Evolutionary conservation across 345 rosid genomes (phyloP).

Genomic region (Eucalyptus regnans): DNA sequence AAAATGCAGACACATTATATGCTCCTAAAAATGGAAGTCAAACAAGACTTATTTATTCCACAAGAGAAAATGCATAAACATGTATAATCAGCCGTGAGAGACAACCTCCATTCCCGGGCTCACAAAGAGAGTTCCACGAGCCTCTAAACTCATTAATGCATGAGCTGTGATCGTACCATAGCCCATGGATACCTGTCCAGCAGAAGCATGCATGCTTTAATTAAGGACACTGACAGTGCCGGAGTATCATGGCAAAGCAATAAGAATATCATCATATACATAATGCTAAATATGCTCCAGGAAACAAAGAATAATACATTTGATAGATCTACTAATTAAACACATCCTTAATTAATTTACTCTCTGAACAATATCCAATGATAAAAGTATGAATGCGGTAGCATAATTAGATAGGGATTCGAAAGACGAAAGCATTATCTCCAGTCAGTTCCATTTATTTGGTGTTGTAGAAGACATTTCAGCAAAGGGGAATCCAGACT

Average conservation of each 20-base stretch:
- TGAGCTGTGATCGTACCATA: conserved; percentile 76
- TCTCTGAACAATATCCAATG: not conserved
- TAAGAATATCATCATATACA: not conserved
- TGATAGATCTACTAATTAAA: not conserved
- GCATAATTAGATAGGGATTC: not conserved
- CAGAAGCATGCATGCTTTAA: not conserved
- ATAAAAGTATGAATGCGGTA: not conserved
- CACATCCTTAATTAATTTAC: not conserved
- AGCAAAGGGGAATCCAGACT: not conserved
- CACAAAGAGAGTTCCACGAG: conserved; percentile 90
- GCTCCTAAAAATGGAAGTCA: not conserved
- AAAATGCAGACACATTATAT: not conserved
- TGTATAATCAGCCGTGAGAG: not conserved
- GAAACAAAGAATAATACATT: not conserved
- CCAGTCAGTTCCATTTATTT: not conserved
- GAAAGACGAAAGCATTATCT: not conserved
- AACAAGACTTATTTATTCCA: not conserved
- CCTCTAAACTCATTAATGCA: conserved; percentile 83
- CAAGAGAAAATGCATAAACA: not conserved
- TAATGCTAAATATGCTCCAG: not conserved
- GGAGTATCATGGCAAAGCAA: not conserved
- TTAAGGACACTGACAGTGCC: not conserved
- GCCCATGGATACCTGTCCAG: conserved; percentile 84
- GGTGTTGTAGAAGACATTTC: not conserved
- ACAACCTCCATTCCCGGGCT: conserved; percentile 82